phyloP scores from a whole-genome alignment of 2,329 filamentous ascomycete species.

The Colletotrichum sp. region DNA sequence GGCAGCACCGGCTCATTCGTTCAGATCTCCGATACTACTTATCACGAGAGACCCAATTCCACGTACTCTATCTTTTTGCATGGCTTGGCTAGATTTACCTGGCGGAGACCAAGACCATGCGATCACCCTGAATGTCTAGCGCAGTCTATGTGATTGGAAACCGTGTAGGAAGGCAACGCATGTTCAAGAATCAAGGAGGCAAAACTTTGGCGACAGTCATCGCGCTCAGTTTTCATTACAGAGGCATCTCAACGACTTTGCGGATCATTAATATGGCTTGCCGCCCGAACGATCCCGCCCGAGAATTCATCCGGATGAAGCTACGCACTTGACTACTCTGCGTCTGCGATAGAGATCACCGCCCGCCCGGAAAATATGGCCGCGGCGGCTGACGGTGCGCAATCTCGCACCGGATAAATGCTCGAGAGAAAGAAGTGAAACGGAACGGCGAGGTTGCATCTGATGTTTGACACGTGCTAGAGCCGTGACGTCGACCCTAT shows the following conservation, averaged over 20 bases:
- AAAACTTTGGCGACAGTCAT: background rate
- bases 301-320: background rate
- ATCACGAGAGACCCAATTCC: background rate
- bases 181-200: background rate
- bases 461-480: conserved; percentile 14
- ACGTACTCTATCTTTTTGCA: background rate
- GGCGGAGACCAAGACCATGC: background rate
- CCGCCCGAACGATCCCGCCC: background rate
- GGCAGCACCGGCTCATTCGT: background rate
- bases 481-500: background rate
- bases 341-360: background rate
- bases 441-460: background rate
- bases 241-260: background rate
- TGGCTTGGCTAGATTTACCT: background rate
- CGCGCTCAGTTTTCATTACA: background rate
- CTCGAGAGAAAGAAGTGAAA: background rate
- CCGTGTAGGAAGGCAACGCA: background rate
- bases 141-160: background rate
- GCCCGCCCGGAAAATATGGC: background rate
- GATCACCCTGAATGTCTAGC: background rate
- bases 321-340: background rate
- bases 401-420: background rate
- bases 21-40: background rate
- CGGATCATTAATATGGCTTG: background rate
- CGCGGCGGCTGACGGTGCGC: background rate